Base-by-base conservation (phyloP, 2,329 filamentous ascomycete genomes). In the Colletotrichum destructivum region DNA sequence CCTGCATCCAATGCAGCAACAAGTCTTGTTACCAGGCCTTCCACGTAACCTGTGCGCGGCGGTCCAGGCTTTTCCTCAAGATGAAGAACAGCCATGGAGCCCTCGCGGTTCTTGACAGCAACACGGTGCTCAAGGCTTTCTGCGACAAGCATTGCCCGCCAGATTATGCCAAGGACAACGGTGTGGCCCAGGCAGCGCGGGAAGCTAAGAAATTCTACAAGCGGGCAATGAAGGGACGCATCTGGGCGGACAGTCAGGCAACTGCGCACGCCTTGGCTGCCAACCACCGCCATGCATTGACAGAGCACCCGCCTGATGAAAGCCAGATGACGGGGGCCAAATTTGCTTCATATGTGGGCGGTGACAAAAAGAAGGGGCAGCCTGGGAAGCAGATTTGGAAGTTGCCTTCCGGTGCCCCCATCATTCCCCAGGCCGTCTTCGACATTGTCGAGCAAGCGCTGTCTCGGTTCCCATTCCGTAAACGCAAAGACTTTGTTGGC, bases 21-120 rank as follows among this genome's bases (percentile, higher is more conserved):
- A 98, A 98, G 82, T 94, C 93, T 73, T 99, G 96, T 82, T 99
- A 97, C 79, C 92, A 96, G 78, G 96, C 96, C 11, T 99, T 99
- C 81, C 96, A 99, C 82, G 95, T 98, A 66, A 98, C 96, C 6
- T 99, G 96, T 80, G 96, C 96, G 31, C 90, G 96, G 66, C 91
- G 94, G 77, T 95, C 95, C 59, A 92, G 92, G 74, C 87, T 99
- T 0, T 98, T 94, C 79, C 86, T 99, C 75, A 96, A 96, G 82
- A 99, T 99, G 96, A 99, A 98, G 83, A 95, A 95, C 62, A 93
- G 90, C 65, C 93, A 96, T 74, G 93, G 94, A 62, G 91, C 91
- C 15, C 88, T 94, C 42, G 92, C 93, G 21, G 90, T 95, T 21
- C 90, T 96, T 74, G 90, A 92, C 73, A 94, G 96, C 72, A 91